Percentiles rank a stretch among this genome's conserved stretches.
These are phyloP conservation scores for Tetradesmus obliquus DNA, from an alignment of 139 green algal genomes.

Conservation along the genomic window DNA sequence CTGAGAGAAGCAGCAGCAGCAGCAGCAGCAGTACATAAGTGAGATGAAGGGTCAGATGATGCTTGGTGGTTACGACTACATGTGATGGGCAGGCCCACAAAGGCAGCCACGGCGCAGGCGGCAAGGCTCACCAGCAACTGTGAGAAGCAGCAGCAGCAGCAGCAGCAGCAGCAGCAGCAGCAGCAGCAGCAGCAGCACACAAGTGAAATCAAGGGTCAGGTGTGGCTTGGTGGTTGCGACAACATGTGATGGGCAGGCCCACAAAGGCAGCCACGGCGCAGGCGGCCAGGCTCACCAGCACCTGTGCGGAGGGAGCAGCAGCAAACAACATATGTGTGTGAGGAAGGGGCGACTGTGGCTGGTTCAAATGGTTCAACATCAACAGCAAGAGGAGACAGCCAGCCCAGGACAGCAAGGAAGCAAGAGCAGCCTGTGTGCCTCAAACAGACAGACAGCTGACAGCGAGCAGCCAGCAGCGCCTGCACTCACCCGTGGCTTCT, in stretches of 20 bases:
- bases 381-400: too few species aligned
- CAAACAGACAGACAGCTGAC: not conserved
- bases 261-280: constrained; percentile 75
- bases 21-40: not conserved
- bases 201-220: too few species aligned
- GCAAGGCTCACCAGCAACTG: constrained; percentile 81
- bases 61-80: too few species aligned
- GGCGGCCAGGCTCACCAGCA: constrained; percentile 81
- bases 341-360: not conserved
- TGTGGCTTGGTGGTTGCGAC: not conserved
- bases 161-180: not conserved
- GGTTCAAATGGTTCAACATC: not conserved
- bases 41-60: not conserved
- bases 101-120: constrained; percentile 78
- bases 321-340: not conserved
- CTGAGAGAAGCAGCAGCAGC: constrained; percentile 38
- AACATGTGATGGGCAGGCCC: constrained; percentile 66
- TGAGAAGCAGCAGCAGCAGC: not conserved
- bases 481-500: constrained; percentile 74
- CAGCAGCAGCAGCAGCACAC: not conserved
- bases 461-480: not conserved
- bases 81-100: constrained; percentile 69
- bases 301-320: constrained; percentile 47
- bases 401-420: not conserved
- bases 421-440: not conserved